Evolutionary conservation across 1,139 yeast species (phyloP), one percentile per base, ranked within the genome.

Genomic region (Taphrina deformans): DNA sequence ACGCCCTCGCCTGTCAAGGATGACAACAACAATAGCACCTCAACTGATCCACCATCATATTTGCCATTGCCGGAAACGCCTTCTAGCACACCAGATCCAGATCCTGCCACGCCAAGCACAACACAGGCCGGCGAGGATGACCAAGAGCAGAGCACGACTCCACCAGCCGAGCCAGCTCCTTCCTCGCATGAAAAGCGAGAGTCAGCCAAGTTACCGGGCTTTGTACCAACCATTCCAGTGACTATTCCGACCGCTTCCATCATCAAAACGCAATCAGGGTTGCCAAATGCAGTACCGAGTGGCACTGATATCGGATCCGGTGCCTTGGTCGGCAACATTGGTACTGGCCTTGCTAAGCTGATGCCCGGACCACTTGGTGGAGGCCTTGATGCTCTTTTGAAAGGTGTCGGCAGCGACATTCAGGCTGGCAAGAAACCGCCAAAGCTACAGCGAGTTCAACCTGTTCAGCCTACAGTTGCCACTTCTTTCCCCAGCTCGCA

Each of bases 331-430:
- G 53, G 12, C 21, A 48, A 27, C 23, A 26, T 48, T 27, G 53
- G 53, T 7, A 48, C 23, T n/a, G 53, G 53, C 1, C 35, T 48
- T 7, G 35, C 10, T 21, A 16, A 27, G 27, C 16, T 48, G 14
- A 10, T 48, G 53, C 53, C 53, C 12, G 53, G 53, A 18, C 35
- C 40, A 9, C 55, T 51, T 1, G 55, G 55, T 2, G 18, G 5
- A 16, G 55, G 55, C 6, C 55, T 51, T 6, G 18, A 51, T 9
- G 23, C 44, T 16, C 26, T 51, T 9, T 26, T 51, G 27, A 51
- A 16, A 7, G 55, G 55, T 23, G 55, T 51, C 27, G 55, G 55
- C 41, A 51, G 33, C 44, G 55, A 33, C 21, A 23, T 33, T 31
- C 21, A 31, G 55, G 40, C 55, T 5, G 55, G 55, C 23, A 51